Percentiles rank a stretch among this genome's conserved stretches.
Conservation (phyloP, 495 filamentous ascomycete species). For the Pseudomonodictys pantanalensis region DNA sequence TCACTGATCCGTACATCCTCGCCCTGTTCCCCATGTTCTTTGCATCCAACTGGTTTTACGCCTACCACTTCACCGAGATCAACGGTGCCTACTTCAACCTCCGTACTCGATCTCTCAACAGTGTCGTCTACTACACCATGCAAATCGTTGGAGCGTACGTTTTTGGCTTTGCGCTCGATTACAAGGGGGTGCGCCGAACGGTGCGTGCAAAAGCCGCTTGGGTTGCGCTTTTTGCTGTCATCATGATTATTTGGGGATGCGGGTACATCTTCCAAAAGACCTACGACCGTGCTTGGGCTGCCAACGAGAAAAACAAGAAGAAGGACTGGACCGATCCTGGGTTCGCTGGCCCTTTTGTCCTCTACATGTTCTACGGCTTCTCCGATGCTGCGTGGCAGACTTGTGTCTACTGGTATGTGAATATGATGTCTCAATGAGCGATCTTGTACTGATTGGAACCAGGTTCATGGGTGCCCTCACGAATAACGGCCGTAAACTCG, state of each 20-base stretch:
- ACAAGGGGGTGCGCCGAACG: constrained; percentile 59
- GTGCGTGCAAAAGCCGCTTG: constrained; percentile 73
- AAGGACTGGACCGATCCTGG: constrained; percentile 65
- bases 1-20: constrained; percentile 71
- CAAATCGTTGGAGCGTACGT: constrained; percentile 83
- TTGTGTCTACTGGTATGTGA: constrained; percentile 76
- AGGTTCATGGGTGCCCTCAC: constrained; percentile 91
- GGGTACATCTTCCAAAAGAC: constrained; percentile 74
- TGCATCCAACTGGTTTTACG: constrained; percentile 46
- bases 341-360: constrained; percentile 80
- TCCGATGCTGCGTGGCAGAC: constrained; percentile 87
- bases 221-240: constrained; percentile 64
- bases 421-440: background rate
- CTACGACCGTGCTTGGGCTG: constrained; percentile 52
- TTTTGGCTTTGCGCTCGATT: constrained; percentile 75
- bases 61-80: constrained; percentile 57
- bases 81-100: constrained; percentile 75
- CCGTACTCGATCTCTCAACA: constrained; percentile 79
- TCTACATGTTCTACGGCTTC: constrained; percentile 93
- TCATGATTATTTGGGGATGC: constrained; percentile 82
- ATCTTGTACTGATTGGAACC: constrained; percentile 3
- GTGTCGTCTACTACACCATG: constrained; percentile 77
- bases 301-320: constrained; percentile 40
- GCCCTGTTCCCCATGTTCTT: constrained; percentile 64
- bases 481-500: constrained; percentile 86